Base-by-base conservation (phyloP, 768 basidiomycete species). In the Suillus subluteus region DNA sequence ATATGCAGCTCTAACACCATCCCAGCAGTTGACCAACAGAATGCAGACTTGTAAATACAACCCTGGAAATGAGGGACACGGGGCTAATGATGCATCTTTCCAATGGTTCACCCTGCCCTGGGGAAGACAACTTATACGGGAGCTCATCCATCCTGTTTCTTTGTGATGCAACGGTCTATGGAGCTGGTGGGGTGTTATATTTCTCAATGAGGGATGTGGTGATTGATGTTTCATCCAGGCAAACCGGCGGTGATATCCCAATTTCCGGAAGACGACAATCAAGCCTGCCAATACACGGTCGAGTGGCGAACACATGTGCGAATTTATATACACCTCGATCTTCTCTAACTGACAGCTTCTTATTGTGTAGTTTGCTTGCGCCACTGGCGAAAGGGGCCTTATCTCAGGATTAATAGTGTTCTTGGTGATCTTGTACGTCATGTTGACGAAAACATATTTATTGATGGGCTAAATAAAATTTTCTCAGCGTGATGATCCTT, bases 251-350 rank as follows among this genome's bases (percentile, higher is more conserved):
- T 96, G 5, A 76, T 94, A 3, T 88, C 86, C 2, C 87, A 91
- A 59, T 84, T 94, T 30, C 86, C 87, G 9, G 79, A 80, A 11
- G 84, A 86, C 18, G 87, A 90, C 41, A 85, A 89, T 11, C 73
- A 73, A 35, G 87, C 87, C n/a, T 96, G 95, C 75, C 85, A 88
- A 15, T 95, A 89, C 74, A 86, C 91, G 66, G 78, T 96, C 46
- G 93, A 96, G 79, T 96, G 95, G 95, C 82, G 84, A 64, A 95
- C 91, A 6, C 88, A 87, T 70, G 94, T 95, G 69, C 72, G 86
- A 76, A 7, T 37, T 30, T 35, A n/a, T 38, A 11, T 40, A 6
- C 66, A 37, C 32, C 2, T 12, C 37, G 3, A 9, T 15, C 12
- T 32, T 56, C 6, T 38, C 21, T 40, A 9, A 1, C 38, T 58